Percentiles rank a stretch among this genome's conserved stretches.
phyloP scores from a whole-genome alignment of 192 early-diverging fungal genomes.

The Backusella westeae region DNA sequence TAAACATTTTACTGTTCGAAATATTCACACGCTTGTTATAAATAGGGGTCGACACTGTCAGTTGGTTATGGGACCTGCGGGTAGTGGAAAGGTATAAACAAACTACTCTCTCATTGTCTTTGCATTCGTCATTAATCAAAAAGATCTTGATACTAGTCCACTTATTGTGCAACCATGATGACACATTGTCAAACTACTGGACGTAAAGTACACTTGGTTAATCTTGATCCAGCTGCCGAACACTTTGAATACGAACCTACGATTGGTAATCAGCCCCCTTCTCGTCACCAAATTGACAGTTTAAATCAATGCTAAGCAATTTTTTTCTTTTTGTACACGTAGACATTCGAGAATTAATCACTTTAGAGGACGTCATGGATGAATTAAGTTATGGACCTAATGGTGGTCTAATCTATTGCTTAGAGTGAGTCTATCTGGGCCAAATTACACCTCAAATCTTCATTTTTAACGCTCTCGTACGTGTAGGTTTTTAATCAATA shows the following conservation, averaged over 20 bases:
- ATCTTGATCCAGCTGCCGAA: conserved; percentile 97
- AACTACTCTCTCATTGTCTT: background rate
- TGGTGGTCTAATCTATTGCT: conserved; percentile 94
- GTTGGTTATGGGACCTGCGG: conserved; percentile 96
- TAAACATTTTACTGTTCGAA: background rate
- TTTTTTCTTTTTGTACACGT: conserved; percentile 8
- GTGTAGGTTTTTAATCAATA: conserved; percentile 79
- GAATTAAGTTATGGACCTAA: conserved; percentile 98
- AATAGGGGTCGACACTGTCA: conserved; percentile 77
- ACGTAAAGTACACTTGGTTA: conserved; percentile 87
- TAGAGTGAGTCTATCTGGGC: conserved; percentile 65
- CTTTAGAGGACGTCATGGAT: conserved; percentile 97
- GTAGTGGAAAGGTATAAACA: conserved; percentile 75
- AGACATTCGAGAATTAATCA: conserved; percentile 95
- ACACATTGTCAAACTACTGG: conserved; percentile 86
- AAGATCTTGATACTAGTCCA: conserved; percentile 57
- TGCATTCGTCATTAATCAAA: background rate
- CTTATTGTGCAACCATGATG: conserved; percentile 94
- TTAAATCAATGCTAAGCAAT: background rate
- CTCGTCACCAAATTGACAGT: background rate
- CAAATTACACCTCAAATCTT: background rate
- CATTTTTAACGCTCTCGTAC: background rate
- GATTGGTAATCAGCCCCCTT: conserved; percentile 48
- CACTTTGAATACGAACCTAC: conserved; percentile 92
- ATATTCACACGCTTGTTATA: background rate